Conservation (phyloP, 352 stramenopile genomes). For the Globisporangium splendens region DNA sequence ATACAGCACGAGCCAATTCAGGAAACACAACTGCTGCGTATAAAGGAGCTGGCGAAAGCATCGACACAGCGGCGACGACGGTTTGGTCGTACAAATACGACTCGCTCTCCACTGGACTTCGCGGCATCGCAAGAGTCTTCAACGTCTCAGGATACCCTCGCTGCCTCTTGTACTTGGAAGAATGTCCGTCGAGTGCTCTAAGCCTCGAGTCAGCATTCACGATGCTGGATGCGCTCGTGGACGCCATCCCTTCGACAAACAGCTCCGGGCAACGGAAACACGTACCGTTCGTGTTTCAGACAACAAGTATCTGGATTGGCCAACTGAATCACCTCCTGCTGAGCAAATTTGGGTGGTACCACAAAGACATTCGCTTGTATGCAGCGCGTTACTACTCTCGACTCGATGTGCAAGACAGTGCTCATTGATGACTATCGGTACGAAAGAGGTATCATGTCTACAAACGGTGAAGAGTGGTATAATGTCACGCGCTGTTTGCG, state of each 20-base stretch:
- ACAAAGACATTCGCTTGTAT: conserved; percentile 21
- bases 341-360: conserved; percentile 14
- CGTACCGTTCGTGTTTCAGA: conserved; percentile 10
- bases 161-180: conserved; percentile 25
- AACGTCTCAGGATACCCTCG: conserved; percentile 23
- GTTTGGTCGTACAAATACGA: conserved; percentile 34
- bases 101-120: conserved; percentile 21
- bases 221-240: conserved; percentile 35
- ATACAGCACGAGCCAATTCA: neutral
- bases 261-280: too few species aligned
- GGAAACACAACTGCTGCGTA: neutral
- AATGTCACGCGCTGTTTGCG: conserved; percentile 22
- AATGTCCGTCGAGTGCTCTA: conserved; percentile 14
- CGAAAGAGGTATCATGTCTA: conserved; percentile 30
- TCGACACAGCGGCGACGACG: conserved; percentile 3
- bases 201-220: conserved; percentile 21
- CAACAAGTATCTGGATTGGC: conserved; percentile 26
- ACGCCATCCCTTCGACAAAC: neutral
- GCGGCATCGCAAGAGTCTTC: conserved; percentile 16
- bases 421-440: conserved; percentile 20
- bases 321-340: conserved; percentile 23
- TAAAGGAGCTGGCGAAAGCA: conserved; percentile 2
- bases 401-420: neutral
- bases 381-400: conserved; percentile 17
- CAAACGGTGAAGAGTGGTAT: conserved; percentile 34